Evolutionary conservation across 83 land plant species (phyloP).

Genomic region (Picea abies): DNA sequence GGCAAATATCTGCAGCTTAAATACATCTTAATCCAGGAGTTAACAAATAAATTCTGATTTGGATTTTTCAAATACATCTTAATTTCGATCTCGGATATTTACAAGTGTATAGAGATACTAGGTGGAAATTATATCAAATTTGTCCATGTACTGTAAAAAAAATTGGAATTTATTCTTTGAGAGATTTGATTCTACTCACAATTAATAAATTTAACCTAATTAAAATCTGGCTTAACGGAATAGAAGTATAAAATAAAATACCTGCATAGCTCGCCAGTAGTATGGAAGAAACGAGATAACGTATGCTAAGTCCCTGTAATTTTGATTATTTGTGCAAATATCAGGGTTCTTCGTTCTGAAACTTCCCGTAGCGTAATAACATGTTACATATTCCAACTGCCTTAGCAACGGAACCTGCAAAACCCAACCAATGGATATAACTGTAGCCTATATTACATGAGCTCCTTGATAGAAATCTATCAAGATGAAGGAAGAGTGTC

Average conservation of each 20-base stretch:
- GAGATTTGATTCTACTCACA: background rate
- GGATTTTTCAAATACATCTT: background rate
- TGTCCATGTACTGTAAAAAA: background rate
- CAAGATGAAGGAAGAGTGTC: no score
- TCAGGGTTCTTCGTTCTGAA: slow-evolving; percentile 55
- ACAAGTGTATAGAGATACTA: no score
- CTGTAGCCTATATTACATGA: background rate
- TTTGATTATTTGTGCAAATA: slow-evolving; percentile 43
- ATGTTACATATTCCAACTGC: slow-evolving; percentile 55
- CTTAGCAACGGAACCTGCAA: slow-evolving; percentile 67
- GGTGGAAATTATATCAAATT: no score
- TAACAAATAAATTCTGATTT: background rate
- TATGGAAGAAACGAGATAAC: slow-evolving; percentile 79
- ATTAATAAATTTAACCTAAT: no score
- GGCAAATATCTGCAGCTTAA: no score
- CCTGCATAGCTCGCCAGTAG: slow-evolving; percentile 84
- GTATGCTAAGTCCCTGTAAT: slow-evolving; percentile 62
- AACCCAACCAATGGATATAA: background rate
- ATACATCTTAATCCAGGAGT: background rate
- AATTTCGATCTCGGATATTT: no score
- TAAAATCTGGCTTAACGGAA: no score
- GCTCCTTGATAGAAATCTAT: no score
- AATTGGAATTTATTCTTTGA: no score
- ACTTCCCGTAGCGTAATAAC: slow-evolving; percentile 74
- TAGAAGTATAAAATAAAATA: slow-evolving; percentile 1